Percentiles rank a stretch among this genome's conserved stretches.
Evolutionary conservation across 2,329 filamentous ascomycete genomes (phyloP).

Genomic region (Lizonia empirigonia): DNA sequence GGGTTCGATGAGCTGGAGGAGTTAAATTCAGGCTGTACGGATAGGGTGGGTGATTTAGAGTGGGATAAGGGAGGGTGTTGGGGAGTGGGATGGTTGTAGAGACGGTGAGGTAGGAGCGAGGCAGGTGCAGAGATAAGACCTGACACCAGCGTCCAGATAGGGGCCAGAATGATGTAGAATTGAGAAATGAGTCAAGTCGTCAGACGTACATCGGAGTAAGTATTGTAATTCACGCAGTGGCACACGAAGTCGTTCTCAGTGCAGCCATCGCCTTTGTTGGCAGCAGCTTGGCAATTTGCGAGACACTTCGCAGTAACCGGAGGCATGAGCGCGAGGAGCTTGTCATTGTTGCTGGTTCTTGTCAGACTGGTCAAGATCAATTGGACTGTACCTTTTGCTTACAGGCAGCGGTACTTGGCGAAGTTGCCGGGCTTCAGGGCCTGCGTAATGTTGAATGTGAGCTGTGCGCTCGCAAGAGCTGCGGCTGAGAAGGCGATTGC

Average conservation of each 20-base stretch:
- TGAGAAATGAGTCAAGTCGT: too few species aligned
- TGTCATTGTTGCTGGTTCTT: constrained; percentile 18
- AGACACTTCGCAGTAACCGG: constrained; percentile 22
- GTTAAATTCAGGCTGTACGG: too few species aligned
- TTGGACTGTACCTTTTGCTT: too few species aligned
- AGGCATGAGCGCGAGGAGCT: constrained; percentile 15
- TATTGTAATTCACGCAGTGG: constrained; percentile 29
- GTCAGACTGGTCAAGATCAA: too few species aligned
- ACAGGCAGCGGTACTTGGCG: constrained; percentile 36
- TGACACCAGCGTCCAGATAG: too few species aligned
- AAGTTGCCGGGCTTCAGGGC: constrained; percentile 23
- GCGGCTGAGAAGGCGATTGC: constrained; percentile 2
- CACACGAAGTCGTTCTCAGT: constrained; percentile 31
- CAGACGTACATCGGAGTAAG: constrained; percentile 27
- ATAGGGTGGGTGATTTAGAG: neutral
- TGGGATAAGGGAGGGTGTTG: neutral
- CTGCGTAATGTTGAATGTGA: constrained; percentile 32
- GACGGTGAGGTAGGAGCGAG: too few species aligned
- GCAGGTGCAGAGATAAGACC: too few species aligned
- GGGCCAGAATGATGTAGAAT: too few species aligned
- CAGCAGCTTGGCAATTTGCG: constrained; percentile 23
- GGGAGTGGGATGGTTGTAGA: neutral
- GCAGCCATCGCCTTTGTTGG: constrained; percentile 29
- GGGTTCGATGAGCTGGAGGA: constrained; percentile 8
- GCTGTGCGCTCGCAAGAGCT: constrained; percentile 17